Evolutionary conservation across 768 basidiomycete genomes (phyloP).

Genomic region (Ramaria sp.): DNA sequence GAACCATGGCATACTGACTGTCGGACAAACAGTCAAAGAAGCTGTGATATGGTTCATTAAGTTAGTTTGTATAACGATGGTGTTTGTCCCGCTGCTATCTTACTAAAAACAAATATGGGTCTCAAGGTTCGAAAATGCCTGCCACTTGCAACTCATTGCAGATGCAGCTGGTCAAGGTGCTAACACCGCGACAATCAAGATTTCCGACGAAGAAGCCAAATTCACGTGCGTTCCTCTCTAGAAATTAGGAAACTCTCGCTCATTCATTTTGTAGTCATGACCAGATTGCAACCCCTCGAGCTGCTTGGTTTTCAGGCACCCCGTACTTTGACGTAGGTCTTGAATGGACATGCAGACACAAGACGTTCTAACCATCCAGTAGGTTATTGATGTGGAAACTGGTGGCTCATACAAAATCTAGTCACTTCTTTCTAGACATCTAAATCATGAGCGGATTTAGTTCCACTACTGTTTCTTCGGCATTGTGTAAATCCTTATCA

Average conservation of each 20-base stretch:
- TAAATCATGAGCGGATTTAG: too few species aligned
- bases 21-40: conserved; percentile 8
- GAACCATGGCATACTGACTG: conserved; percentile 12
- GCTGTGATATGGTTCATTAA: conserved; percentile 10
- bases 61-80: conserved; percentile 5
- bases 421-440: too few species aligned
- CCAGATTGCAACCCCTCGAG: conserved; percentile 2
- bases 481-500: too few species aligned
- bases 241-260: neutral
- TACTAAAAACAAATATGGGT: neutral
- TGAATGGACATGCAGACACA: neutral
- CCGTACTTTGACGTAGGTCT: conserved; percentile 8
- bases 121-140: conserved; percentile 25
- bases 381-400: conserved; percentile 1
- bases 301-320: conserved; percentile 5
- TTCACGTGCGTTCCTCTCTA: conserved; percentile 12
- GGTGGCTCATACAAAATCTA: neutral
- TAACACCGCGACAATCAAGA: conserved; percentile 15
- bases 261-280: neutral
- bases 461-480: too few species aligned
- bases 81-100: neutral
- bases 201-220: conserved; percentile 17
- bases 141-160: conserved; percentile 35
- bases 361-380: neutral
- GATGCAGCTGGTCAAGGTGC: conserved; percentile 28